Evolutionary conservation across 2,329 filamentous ascomycete species (phyloP), one percentile per base, ranked within the genome.

Genomic region (Diaporthe ilicicola): DNA sequence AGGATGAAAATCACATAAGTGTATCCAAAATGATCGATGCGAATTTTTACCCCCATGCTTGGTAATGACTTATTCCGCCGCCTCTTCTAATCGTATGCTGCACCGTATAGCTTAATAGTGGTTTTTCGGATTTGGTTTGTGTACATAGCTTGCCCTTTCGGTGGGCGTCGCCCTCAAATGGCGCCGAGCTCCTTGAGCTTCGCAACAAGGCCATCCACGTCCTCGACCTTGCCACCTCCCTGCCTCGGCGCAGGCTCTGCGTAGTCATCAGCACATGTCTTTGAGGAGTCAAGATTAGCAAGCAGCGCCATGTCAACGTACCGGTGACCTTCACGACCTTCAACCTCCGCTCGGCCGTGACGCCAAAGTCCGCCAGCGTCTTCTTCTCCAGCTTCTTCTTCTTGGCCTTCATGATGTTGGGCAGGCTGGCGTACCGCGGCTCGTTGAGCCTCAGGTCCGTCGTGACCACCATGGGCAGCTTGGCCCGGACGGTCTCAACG

Each of bases 391-490:
- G 79, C 79, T 93, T 93, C 92, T 99, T 99, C 93, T 98, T 99
- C 93, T 99, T 99, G 67, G 96, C 96, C 92, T 98, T 99, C 96
- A 99, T 99, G 75, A 99, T 98, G 81, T 98, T 98, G 64, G 95
- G 95, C 89, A 99, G 82, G 82, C 91, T 97, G 27, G 95, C 96
- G 82, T 97, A 99, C 74, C 96, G 87, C 72, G 96, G 96, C 89
- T 97, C 94, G 80, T 99, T 99, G 81, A 99, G 85, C 66, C 96
- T 86, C 84, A 99, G 82, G 85, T 99, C 96, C 73, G 96, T 97
- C 73, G 96, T 99, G 77, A 99, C 93, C 66, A 99, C 86, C 91
- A 98, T 91, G 0, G 96, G 96, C 82, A 99, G 84, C 85, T 92
- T 93, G 1, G 93, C 91, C 81, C 88, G 88, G 69, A 99, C 85